Evolutionary conservation across 441 rosid genomes (phyloP), one percentile per base, ranked within the genome.

Genomic region (Corymbia calophylla): DNA sequence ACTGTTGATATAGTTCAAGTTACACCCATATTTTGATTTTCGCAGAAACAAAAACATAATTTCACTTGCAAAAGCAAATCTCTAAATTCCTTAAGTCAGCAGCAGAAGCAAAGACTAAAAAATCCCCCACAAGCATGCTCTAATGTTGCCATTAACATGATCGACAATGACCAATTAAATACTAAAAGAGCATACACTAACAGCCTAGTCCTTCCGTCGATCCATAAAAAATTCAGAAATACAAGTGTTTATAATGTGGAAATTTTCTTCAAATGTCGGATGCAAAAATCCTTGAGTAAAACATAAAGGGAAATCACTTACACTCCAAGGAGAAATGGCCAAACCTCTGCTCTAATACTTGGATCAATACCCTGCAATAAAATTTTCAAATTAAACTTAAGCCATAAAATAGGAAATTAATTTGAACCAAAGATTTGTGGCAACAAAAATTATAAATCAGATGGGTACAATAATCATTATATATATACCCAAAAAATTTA

Each of bases 241-340:
- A 44, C 49, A 39, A 39, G 51, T 17, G 0, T 77, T 77, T 77
- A 77, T 23, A 44, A 44, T 39, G 51, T 27, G 17, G 47, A 77
- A 44, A 12, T 77, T 49, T 77, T 47, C n/a, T 77, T 47, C 51
- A 77, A 44, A 47, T n/a, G 15, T 77, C 18, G 44, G 7, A 44
- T 39, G 51, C 51, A 39, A 44, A 31, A 77, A 44, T n/a, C 44
- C 51, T 77, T 6, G 29, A 77, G 84, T 39, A 77, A 77, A 77
- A 44, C 84, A 77, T 77, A 70, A 70, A 35, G 29, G 84, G 6
- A 44, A 77, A 39, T 44, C 84, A 90, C 99, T 96, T 94, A 98
- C 99, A 98, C 98, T 93, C 99, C 97, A 53, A 98, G 99, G 39
- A 98, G 97, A 91, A 97, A 98, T 5, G 97, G 96, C 99, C 99